Evolutionary conservation across 2,329 filamentous ascomycete species (phyloP), one percentile per base, ranked within the genome.

Genomic region (Scedosporium minutisporum): DNA sequence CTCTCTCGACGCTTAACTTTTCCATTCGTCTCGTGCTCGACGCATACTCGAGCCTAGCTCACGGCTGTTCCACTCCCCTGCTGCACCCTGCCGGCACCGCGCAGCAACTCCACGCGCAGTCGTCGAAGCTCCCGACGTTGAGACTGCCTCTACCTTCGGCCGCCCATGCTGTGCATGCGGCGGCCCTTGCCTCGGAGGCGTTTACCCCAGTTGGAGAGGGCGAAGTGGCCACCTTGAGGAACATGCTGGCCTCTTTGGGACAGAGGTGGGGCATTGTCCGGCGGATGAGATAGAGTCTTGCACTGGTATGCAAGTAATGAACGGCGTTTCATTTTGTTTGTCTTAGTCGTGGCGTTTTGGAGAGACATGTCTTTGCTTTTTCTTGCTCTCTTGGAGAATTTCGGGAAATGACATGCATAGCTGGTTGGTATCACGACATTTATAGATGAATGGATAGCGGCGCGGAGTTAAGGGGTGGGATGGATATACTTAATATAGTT

Each of bases 1-100:
- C 72, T 64, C 71, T 74, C 16, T 71, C 72, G 14, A 73, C 72
- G 61, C 68, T 74, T 62, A 74, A 74, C 66, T 74, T 74, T 62
- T 72, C 72, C 61, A 71, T 74, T 42, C 70, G 72, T 57, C 72
- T 74, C 58, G 71, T 74, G 44, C 69, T 71, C 61, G 72, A 74
- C 61, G 72, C 71, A 23, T 73, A 71, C n/a, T 69, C 69, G 46
- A 71, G 73, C 41, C 70, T 73, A 58, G 73, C 73, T 60, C 68
- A 70, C 44, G 25, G 25, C 55, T 21, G 46, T 16, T 18, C 46
- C 6, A n/a, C 27, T 14, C 55, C 55, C 4, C 25, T 9, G 9
- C 55, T 38, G 4, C 25, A 41, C 55, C 27, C 55, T 12, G 23
- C 14, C 16, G 29, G 27, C 16, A 27, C 25, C 1, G 16, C 55